Conservation (phyloP, 768 basidiomycete species). For the Phlebiopsis gigantea region DNA sequence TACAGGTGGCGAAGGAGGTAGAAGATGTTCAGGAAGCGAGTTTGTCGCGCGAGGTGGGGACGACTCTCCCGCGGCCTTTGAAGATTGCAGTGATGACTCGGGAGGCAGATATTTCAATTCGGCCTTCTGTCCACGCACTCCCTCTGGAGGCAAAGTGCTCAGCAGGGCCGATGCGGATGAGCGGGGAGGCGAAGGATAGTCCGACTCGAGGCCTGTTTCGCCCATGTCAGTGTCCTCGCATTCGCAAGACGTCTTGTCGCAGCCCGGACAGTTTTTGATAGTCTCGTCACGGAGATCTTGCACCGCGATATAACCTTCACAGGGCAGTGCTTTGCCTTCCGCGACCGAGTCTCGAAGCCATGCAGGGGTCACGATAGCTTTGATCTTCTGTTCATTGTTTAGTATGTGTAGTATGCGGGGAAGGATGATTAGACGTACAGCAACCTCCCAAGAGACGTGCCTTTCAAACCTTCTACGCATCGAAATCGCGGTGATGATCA, state of each 20-base stretch:
- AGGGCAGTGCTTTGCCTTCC: slow-evolving; percentile 41
- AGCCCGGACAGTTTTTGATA: slow-evolving; percentile 37
- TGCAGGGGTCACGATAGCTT: slow-evolving; percentile 62
- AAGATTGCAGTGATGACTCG: too few relatives aligned
- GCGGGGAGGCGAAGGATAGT: slow-evolving; percentile 8
- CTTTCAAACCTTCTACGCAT: slow-evolving; percentile 69
- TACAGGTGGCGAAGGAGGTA: slow-evolving; percentile 17
- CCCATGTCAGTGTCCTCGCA: slow-evolving; percentile 21
- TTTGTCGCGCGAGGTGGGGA: background rate
- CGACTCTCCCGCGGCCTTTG: background rate
- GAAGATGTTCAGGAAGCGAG: slow-evolving; percentile 19
- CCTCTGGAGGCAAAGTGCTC: background rate
- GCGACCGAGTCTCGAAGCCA: slow-evolving; percentile 63
- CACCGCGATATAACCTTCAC: slow-evolving; percentile 52
- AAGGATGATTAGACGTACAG: slow-evolving; percentile 41
- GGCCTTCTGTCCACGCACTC: background rate
- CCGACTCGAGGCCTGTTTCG: background rate
- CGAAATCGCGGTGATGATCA: slow-evolving; percentile 59
- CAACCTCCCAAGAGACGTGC: slow-evolving; percentile 59
- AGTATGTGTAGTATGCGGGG: background rate
- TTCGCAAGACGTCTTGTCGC: slow-evolving; percentile 19
- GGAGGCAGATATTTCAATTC: background rate
- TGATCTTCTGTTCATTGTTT: slow-evolving; percentile 41
- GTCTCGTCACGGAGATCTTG: slow-evolving; percentile 44
- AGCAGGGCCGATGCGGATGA: background rate